phyloP scores from a whole-genome alignment of 1,284 basidiomycete genomes.

The Sutorius eximius region DNA sequence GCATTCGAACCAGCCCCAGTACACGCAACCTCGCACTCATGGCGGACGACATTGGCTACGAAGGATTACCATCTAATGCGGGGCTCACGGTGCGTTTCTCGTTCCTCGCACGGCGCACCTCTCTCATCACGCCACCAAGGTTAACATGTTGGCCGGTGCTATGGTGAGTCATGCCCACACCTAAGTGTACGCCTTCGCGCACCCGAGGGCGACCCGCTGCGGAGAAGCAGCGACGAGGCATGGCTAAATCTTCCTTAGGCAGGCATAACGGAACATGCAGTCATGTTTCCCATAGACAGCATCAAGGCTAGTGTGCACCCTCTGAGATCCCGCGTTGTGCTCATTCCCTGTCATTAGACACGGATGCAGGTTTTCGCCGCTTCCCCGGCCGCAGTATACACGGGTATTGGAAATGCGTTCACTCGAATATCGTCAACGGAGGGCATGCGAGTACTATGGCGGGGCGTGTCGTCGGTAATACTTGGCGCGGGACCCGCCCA shows the following conservation, averaged over 20 bases:
- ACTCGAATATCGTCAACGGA: slow-evolving; percentile 91
- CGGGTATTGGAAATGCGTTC: slow-evolving; percentile 87
- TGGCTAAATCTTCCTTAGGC: slow-evolving; percentile 56
- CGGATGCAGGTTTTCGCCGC: slow-evolving; percentile 97
- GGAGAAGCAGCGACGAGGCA: neutral
- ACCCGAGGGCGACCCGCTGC: neutral
- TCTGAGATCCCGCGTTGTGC: neutral
- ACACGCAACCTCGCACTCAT: slow-evolving; percentile 31
- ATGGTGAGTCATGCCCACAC: slow-evolving; percentile 58
- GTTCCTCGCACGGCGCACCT: neutral
- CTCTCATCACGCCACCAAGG: slow-evolving; percentile 43
- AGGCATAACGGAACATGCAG: slow-evolving; percentile 97
- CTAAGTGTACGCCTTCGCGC: slow-evolving; percentile 1
- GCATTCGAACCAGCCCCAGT: slow-evolving; percentile 3
- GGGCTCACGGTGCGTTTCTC: slow-evolving; percentile 58
- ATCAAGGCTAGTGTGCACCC: slow-evolving; percentile 75
- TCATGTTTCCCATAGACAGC: slow-evolving; percentile 98
- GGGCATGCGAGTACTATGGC: slow-evolving; percentile 89
- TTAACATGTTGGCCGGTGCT: slow-evolving; percentile 97
- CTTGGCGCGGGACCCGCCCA: slow-evolving; percentile 98
- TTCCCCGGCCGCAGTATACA: slow-evolving; percentile 82
- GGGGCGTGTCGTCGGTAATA: slow-evolving; percentile 96
- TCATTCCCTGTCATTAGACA: slow-evolving; percentile 56
- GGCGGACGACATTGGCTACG: slow-evolving; percentile 74
- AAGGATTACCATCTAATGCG: slow-evolving; percentile 73